Evolutionary conservation across 2,329 filamentous ascomycete species (phyloP).

Genomic region (Helminthosporium solani): DNA sequence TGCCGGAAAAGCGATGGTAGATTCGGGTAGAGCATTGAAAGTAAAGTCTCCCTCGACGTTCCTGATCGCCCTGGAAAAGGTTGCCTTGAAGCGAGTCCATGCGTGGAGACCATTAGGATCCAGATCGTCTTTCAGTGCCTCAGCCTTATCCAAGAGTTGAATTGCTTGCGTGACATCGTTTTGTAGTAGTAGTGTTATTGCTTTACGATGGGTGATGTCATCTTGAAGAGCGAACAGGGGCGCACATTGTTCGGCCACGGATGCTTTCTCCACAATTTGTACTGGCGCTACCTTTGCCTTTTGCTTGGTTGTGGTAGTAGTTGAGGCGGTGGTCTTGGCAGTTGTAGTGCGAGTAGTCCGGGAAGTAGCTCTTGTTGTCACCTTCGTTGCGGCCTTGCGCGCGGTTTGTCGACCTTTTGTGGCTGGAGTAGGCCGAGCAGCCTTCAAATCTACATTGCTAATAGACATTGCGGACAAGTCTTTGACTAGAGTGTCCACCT

Average conservation of each 20-base stretch:
- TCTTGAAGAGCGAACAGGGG: slow-evolving; percentile 47
- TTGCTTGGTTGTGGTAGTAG: slow-evolving; percentile 11
- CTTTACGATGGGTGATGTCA: slow-evolving; percentile 54
- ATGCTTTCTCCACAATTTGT: slow-evolving; percentile 8
- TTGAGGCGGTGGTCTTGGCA: slow-evolving; percentile 14
- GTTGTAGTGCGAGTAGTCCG: slow-evolving; percentile 18
- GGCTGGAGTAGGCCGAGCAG: slow-evolving; percentile 12
- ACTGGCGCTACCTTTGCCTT: slow-evolving; percentile 12
- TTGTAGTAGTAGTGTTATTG: slow-evolving; percentile 42
- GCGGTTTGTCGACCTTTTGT: slow-evolving; percentile 26
- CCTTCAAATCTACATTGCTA: slow-evolving; percentile 13
- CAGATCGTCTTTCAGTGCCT: slow-evolving; percentile 31
- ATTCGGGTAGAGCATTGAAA: slow-evolving; percentile 88
- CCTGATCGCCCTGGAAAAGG: slow-evolving; percentile 67
- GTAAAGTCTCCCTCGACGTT: slow-evolving; percentile 77
- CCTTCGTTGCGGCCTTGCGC: slow-evolving; percentile 15
- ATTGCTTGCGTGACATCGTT: slow-evolving; percentile 33
- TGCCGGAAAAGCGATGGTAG: slow-evolving; percentile 83
- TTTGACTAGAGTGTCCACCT: slow-evolving; percentile 42
- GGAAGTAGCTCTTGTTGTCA: slow-evolving; percentile 13
- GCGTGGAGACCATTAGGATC: slow-evolving; percentile 52
- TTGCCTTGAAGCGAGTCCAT: slow-evolving; percentile 66
- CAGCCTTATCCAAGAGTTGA: slow-evolving; percentile 27
- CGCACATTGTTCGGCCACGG: slow-evolving; percentile 39
- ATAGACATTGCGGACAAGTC: slow-evolving; percentile 48